Percentiles rank a stretch among this genome's conserved stretches.
Conservation (phyloP, 2,329 filamentous ascomycete species). For the Nakataea oryzae region DNA sequence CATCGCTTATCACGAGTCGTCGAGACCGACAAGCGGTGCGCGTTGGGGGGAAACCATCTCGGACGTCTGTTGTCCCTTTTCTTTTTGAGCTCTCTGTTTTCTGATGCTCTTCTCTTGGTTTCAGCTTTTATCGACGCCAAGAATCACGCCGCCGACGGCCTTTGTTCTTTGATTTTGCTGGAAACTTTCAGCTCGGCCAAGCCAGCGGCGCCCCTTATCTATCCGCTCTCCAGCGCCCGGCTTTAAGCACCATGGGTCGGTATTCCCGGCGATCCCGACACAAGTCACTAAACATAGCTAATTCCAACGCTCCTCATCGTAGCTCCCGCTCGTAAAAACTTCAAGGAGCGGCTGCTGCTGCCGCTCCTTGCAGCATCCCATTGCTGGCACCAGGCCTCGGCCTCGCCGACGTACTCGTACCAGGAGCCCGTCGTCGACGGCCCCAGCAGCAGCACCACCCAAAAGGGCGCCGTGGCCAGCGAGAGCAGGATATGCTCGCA, state of each 20-base stretch:
- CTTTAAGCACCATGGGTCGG: neutral
- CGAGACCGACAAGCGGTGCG: neutral
- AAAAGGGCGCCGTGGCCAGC: slow-evolving; percentile 55
- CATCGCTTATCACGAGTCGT: neutral
- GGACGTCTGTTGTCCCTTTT: neutral
- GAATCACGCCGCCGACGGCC: too few relatives aligned
- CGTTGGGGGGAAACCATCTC: neutral
- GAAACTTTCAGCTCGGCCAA: neutral
- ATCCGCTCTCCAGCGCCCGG: neutral
- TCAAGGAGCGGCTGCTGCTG: neutral
- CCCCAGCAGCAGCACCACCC: neutral
- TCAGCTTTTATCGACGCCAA: neutral
- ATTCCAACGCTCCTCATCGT: neutral
- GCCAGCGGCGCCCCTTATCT: neutral
- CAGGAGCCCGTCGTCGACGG: neutral
- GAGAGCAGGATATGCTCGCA: slow-evolving; percentile 59
- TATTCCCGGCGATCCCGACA: neutral
- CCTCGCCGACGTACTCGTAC: neutral
- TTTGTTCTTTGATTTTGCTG: too few relatives aligned
- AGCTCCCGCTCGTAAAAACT: neutral
- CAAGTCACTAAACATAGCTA: neutral
- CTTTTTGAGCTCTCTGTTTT: neutral
- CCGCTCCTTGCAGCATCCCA: neutral
- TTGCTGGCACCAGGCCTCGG: neutral
- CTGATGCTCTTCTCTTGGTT: neutral